Conservation (phyloP, 345 rosid genomes). For the Sisymbrium irio region DNA sequence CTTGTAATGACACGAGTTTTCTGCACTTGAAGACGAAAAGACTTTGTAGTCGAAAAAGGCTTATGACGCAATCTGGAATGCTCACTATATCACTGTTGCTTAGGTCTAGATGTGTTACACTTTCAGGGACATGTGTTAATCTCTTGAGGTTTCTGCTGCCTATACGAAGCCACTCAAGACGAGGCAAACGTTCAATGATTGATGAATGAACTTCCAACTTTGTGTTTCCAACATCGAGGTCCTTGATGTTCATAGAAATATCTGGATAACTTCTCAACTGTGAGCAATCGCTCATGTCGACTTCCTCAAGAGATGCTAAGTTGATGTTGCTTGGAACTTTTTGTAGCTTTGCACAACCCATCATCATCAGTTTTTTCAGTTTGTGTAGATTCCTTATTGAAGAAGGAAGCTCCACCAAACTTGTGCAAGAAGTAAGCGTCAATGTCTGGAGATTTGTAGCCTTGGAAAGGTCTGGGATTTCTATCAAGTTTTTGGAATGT, state of each 20-base stretch:
- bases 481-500: background rate
- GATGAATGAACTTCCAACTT: slow-evolving; percentile 11
- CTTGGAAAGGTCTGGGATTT: slow-evolving; percentile 28
- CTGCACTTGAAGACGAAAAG: background rate
- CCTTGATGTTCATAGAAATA: slow-evolving; percentile 2
- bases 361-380: background rate
- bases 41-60: background rate
- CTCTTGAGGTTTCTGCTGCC: slow-evolving; percentile 7
- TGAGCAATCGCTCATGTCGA: background rate
- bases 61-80: slow-evolving; percentile 3
- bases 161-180: slow-evolving; percentile 1
- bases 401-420: slow-evolving; percentile 24
- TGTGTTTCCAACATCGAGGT: background rate
- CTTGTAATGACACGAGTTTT: background rate
- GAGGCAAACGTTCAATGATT: background rate
- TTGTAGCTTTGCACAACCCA: background rate
- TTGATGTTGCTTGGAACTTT: slow-evolving; percentile 15
- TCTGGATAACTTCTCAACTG: slow-evolving; percentile 16
- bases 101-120: slow-evolving; percentile 1
- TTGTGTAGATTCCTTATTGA: slow-evolving; percentile 13
- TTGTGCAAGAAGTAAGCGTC: background rate
- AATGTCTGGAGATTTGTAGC: slow-evolving; percentile 23
- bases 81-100: background rate
- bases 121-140: slow-evolving; percentile 1
- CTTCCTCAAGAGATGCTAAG: slow-evolving; percentile 4